Evolutionary conservation across 2,329 filamentous ascomycete genomes (phyloP), one percentile per base, ranked within the genome.

Genomic region (Sporothrix pallida): DNA sequence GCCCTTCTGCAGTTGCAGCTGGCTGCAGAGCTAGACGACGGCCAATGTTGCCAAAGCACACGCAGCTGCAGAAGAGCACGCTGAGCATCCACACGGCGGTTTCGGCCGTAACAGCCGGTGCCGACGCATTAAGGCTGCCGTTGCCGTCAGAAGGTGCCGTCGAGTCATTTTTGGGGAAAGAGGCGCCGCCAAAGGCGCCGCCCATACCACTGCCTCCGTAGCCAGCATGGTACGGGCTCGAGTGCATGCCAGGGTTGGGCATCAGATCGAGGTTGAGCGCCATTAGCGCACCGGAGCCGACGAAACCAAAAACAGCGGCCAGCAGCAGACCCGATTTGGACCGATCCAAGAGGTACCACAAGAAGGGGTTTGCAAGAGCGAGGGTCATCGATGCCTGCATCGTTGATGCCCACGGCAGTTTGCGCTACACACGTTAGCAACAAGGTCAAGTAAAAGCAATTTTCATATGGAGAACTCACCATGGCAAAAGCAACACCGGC

Each of bases 311-410:
- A 1, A 89, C 84, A 15, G 91, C 86, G 0, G 93, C 94, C 72
- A 98, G 87, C 48, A 96, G 84, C 77, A 98, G 92, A 4, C 96
- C 96, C 0, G 94, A 88, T 77, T 90, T 91, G 65, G 94, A 96
- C 70, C 95, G 93, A 83, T 99, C 96, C 79, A 99, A 92, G 31
- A 98, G 86, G 83, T 97, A 99, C 96, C 96, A 99, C 20, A 99
- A 85, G 10, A 96, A 92, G 0, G 96, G 95, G 80, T 98, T 98
- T 23, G 92, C 93, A 74, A 98, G 89, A 26, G 94, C 93, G 68
- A 99, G 90, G 0, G 95, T 96, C 37, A 97, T 83, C 0, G 95
- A 97, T 23, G 97, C 90, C 82, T 99, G 96, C n/a, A 97, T 89
- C 1, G 94, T 96, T 9, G 95, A 98, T 78, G 95, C 89, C 96